A percentile compares a stretch with the other conserved stretches of the same genome.
Conservation (phyloP, 148 eudicot species). For the Chenopodium suecicum region DNA sequence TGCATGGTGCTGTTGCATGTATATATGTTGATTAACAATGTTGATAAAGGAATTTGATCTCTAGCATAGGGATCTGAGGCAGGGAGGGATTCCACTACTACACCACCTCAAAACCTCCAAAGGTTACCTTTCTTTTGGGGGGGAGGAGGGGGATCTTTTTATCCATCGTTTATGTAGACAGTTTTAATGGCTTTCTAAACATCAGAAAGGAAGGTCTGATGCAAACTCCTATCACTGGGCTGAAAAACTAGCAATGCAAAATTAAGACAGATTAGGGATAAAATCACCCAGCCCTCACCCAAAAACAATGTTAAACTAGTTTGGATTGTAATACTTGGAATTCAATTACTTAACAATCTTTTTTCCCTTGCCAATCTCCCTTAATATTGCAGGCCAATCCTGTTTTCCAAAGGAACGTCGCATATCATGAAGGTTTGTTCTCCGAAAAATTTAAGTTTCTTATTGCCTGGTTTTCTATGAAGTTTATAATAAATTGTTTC, state of each 20-base stretch:
- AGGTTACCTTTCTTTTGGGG: no score
- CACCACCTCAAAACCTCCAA: no score
- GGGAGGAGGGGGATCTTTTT: no score
- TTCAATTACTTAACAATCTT: background rate
- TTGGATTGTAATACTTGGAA: background rate
- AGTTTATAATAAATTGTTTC: background rate
- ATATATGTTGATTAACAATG: no score
- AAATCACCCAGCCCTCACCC: background rate
- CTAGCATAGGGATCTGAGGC: no score
- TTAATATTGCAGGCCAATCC: conserved; percentile 73
- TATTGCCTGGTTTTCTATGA: background rate
- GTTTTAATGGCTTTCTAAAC: background rate
- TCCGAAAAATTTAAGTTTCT: background rate
- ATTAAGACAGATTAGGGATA: background rate
- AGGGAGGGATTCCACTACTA: no score
- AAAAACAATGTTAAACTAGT: background rate
- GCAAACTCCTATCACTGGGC: background rate
- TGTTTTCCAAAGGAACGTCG: conserved; percentile 51
- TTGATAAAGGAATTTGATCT: no score
- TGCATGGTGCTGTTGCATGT: background rate
- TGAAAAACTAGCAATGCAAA: background rate
- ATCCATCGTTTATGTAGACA: no score
- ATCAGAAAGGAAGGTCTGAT: background rate
- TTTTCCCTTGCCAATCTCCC: background rate
- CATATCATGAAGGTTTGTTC: conserved; percentile 53